A percentile compares a stretch with the other conserved stretches of the same genome.
Evolutionary conservation across 2,329 filamentous ascomycete species (phyloP).

Genomic region (Fusarium miscanthi): DNA sequence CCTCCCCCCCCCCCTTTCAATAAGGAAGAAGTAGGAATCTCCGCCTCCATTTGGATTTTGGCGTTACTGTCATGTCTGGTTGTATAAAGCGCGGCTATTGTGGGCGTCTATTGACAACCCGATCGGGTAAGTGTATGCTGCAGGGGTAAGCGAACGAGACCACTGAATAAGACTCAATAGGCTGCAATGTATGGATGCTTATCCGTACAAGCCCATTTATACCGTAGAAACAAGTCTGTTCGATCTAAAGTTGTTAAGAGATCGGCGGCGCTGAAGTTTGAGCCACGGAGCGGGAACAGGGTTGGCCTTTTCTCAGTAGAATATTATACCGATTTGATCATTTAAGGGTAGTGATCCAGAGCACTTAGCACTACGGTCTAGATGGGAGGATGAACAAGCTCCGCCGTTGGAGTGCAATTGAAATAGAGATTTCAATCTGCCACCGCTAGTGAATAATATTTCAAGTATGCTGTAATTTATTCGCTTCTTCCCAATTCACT

Average conservation of each 20-base stretch:
- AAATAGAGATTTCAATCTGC: not conserved
- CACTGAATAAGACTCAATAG: not conserved
- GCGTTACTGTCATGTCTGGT: conserved; percentile 11
- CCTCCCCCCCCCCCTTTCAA: conserved; percentile 7
- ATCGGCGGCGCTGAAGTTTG: conserved; percentile 2
- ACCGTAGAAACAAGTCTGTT: not conserved
- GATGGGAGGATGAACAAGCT: not conserved
- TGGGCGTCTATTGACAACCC: conserved; percentile 51
- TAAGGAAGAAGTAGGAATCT: conserved; percentile 14
- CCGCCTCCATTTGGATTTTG: conserved; percentile 16
- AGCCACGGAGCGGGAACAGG: not conserved
- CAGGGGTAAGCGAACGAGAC: conserved; percentile 17
- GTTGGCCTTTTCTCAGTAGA: not conserved
- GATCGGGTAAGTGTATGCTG: conserved; percentile 41
- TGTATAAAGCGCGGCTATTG: conserved; percentile 45
- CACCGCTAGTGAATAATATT: not conserved
- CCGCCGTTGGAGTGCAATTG: not conserved
- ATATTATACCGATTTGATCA: not conserved
- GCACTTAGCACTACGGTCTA: not conserved
- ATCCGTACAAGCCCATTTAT: conserved; percentile 2
- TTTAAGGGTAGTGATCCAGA: not conserved
- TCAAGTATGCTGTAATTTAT: not conserved
- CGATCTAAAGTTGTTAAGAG: not conserved
- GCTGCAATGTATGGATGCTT: not conserved
- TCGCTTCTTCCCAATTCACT: not conserved